Evolutionary conservation across 129 eudicot species (phyloP), one percentile per base, ranked within the genome.

Genomic region (Cynara cardunculus): DNA sequence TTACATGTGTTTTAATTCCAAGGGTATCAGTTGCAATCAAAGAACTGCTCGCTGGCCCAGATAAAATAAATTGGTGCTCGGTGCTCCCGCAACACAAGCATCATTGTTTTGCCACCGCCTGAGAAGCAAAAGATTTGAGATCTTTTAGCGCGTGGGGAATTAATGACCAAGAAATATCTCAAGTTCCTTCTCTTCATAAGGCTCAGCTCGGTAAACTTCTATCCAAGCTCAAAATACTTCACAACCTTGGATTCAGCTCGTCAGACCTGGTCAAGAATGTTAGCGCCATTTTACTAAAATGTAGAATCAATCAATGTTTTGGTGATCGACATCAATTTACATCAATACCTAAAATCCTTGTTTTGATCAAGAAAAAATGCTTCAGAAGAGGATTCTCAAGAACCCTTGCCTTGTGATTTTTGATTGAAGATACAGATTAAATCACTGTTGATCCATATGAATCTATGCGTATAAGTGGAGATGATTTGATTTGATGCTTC

Each of bases 351-450:
- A 3, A 78, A 44, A 46, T 76, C 56, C 2, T 71, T 89, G 41
- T 85, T 87, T 68, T 88, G 87, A 27, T 85, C 94, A 22, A 77
- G 31, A 19, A 59, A 88, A 85, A 44, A 12, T 81, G 32, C 86
- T 89, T 30, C 49, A 68, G 10, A 87, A 85, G 75, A 87, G 88
- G 34, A 71, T 89, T 32, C 72, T 85, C 35, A 66, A 89, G 5
- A 89, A 89, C 21, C 94, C 94, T 37, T 89, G 91, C 3, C 66
- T 89, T 7, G 85, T 89, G 5, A 74, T 80, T 19, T 89, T 85
- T 72, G 89, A 87, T 78, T 87, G 30, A 78, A 85, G 24, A 71
- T 62, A 9, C 46, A 46, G 62, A 84, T 87, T 22, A 87, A 78
- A 73, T 89, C 3, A 74, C 59, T 4, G 30, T 89, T 69, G 80